These are phyloP conservation scores for Trypanosoma vivax DNA, from an alignment of 208 protist genomes.

Conservation along the genomic window DNA sequence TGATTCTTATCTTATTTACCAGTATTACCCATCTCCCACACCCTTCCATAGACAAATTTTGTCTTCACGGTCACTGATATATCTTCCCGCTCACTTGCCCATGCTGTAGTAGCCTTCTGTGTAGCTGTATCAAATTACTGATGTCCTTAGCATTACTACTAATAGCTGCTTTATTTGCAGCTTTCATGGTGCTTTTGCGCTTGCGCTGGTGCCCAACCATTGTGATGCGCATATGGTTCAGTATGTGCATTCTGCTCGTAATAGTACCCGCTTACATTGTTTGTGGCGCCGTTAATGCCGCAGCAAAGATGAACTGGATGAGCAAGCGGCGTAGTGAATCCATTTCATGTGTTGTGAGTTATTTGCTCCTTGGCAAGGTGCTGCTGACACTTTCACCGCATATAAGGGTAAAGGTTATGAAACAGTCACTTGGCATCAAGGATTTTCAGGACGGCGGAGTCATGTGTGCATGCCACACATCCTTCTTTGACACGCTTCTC, in stretches of 20 bases:
- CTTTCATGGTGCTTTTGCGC: constrained; percentile 39
- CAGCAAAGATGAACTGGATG: constrained; percentile 22
- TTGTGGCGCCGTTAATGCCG: constrained; percentile 18
- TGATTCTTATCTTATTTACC: no score
- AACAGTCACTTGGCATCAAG: constrained; percentile 42
- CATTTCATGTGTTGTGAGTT: constrained; percentile 32
- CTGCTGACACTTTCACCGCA: constrained; percentile 47
- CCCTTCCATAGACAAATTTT: no score
- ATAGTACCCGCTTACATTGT: constrained; percentile 30
- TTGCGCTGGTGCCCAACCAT: constrained; percentile 36
- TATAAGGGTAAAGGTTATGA: constrained; percentile 53
- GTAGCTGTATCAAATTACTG: no score
- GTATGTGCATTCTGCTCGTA: constrained; percentile 28
- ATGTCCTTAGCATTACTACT: constrained; percentile 6
- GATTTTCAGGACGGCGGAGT: constrained; percentile 46
- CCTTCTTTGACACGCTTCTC: constrained; percentile 81
- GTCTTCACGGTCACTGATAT: no score
- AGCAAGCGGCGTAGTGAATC: constrained; percentile 21
- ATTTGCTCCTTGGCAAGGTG: constrained; percentile 34
- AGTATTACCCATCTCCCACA: no score
- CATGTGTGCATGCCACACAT: constrained; percentile 76
- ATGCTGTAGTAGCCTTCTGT: no score
- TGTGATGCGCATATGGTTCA: constrained; percentile 61
- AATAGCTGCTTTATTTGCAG: constrained; percentile 24
- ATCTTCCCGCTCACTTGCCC: no score